These are phyloP conservation scores for Teunomyces atbi DNA, from an alignment of 805 yeast species.

Conservation along the genomic window DNA sequence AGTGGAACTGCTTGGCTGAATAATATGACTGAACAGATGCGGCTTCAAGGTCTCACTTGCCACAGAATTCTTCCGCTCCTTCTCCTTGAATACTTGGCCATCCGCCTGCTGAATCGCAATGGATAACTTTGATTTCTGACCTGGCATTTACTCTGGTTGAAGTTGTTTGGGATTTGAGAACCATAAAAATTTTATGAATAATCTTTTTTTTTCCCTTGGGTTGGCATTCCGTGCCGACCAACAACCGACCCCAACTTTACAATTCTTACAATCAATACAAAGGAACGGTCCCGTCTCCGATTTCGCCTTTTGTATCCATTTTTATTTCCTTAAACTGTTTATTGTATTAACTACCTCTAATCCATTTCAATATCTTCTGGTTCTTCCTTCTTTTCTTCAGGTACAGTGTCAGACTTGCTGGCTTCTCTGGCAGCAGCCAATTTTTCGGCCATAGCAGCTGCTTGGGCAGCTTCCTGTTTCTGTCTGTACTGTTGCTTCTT, in stretches of 20 bases:
- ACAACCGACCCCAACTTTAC: neutral
- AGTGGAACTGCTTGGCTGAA: slow-evolving; percentile 27
- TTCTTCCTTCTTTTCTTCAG: slow-evolving; percentile 21
- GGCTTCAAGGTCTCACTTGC: slow-evolving; percentile 8
- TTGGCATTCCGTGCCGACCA: neutral
- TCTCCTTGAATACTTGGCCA: slow-evolving; percentile 10
- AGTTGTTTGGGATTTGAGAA: neutral
- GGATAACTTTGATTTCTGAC: slow-evolving; percentile 39
- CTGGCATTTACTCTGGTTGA: slow-evolving; percentile 17
- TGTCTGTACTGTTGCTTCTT: slow-evolving; percentile 84
- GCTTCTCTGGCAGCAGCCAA: slow-evolving; percentile 76
- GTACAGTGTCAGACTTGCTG: slow-evolving; percentile 16
- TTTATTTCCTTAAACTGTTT: neutral
- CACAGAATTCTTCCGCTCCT: slow-evolving; percentile 2
- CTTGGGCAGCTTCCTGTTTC: slow-evolving; percentile 83
- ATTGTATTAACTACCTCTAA: slow-evolving; percentile 9
- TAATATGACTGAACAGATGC: slow-evolving; percentile 14
- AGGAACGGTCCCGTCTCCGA: too few species aligned
- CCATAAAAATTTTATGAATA: neutral
- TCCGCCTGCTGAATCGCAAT: slow-evolving; percentile 46
- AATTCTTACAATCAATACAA: too few species aligned
- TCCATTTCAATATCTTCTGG: slow-evolving; percentile 35
- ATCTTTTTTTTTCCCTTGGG: neutral
- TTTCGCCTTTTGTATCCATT: too few species aligned
- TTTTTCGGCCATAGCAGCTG: slow-evolving; percentile 80